Evolutionary conservation across 2,329 filamentous ascomycete species (phyloP).

Genomic region (Cladosporium sp.): DNA sequence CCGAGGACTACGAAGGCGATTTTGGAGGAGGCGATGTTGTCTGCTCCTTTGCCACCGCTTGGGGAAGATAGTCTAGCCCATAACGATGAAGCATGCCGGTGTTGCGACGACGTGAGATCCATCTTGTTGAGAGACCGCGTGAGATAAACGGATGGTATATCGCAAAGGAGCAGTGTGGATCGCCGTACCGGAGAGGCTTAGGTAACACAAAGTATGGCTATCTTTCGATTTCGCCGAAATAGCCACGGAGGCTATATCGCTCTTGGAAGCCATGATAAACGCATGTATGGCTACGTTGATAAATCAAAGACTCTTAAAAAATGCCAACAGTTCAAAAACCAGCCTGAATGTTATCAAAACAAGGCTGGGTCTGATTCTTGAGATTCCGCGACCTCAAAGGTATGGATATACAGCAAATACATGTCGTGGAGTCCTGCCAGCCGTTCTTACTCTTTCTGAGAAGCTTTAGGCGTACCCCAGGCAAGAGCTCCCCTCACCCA

Average conservation of each 20-base stretch:
- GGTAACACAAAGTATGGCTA: conserved; percentile 16
- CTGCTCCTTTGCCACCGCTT: neutral
- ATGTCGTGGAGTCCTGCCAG: neutral
- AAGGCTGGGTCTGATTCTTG: neutral
- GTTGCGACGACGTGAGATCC: conserved; percentile 5
- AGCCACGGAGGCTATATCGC: neutral
- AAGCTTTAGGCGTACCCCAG: neutral
- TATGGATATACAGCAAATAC: neutral
- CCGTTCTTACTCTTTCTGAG: neutral
- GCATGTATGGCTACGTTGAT: neutral
- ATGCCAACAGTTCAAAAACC: neutral
- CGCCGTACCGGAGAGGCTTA: conserved; percentile 14
- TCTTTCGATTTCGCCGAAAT: conserved; percentile 20
- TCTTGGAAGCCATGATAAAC: neutral
- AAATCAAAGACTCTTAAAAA: neutral
- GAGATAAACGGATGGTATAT: neutral
- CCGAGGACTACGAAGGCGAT: conserved; percentile 16
- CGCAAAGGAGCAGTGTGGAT: neutral
- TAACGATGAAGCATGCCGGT: neutral
- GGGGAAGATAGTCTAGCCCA: neutral
- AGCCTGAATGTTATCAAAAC: neutral
- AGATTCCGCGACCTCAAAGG: neutral
- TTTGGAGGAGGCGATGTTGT: neutral
- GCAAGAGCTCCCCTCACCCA: neutral
- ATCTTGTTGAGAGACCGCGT: neutral